Conservation (phyloP, 257 asterid species). For the Solanum gandarillasii region DNA sequence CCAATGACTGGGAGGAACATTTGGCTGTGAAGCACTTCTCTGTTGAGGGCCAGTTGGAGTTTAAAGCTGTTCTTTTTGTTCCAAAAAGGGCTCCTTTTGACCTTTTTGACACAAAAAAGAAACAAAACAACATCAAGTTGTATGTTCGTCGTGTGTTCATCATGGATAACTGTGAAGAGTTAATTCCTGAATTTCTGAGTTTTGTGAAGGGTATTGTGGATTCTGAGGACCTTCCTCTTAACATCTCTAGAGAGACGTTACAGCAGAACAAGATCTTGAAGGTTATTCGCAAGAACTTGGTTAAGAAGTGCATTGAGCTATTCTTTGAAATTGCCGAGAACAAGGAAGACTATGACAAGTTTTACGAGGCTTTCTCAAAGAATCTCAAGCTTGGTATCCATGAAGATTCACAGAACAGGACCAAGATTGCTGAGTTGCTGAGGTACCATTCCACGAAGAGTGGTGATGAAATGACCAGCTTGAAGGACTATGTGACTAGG, state of each 20-base stretch:
- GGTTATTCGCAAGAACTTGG: conserved; percentile 66
- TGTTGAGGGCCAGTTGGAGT: conserved; percentile 62
- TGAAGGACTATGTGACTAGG: conserved; percentile 65
- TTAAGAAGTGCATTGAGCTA: conserved; percentile 63
- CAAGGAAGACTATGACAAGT: conserved; percentile 57
- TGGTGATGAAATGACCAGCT: conserved; percentile 54
- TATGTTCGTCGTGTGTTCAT: conserved; percentile 55
- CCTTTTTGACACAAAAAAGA: conserved; percentile 46
- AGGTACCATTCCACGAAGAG: conserved; percentile 55
- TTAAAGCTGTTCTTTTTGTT: conserved; percentile 50
- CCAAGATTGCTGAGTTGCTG: conserved; percentile 42
- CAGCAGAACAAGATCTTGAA: conserved; percentile 61
- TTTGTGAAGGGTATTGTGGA: conserved; percentile 60
- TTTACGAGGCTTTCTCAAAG: conserved; percentile 59
- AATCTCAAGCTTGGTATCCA: conserved; percentile 59
- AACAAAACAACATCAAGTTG: conserved; percentile 56
- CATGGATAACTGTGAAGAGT: conserved; percentile 59
- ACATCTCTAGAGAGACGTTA: conserved; percentile 49
- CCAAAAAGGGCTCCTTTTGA: conserved; percentile 66
- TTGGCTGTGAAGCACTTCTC: conserved; percentile 60
- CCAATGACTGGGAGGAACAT: conserved; percentile 64
- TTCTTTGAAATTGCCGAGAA: conserved; percentile 58
- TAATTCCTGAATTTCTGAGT: conserved; percentile 51
- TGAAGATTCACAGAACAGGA: conserved; percentile 48
- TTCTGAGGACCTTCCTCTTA: conserved; percentile 60